Percentiles rank a stretch among this genome's conserved stretches.
Evolutionary conservation across 345 rosid species (phyloP).

Genomic region (Punica granatum): DNA sequence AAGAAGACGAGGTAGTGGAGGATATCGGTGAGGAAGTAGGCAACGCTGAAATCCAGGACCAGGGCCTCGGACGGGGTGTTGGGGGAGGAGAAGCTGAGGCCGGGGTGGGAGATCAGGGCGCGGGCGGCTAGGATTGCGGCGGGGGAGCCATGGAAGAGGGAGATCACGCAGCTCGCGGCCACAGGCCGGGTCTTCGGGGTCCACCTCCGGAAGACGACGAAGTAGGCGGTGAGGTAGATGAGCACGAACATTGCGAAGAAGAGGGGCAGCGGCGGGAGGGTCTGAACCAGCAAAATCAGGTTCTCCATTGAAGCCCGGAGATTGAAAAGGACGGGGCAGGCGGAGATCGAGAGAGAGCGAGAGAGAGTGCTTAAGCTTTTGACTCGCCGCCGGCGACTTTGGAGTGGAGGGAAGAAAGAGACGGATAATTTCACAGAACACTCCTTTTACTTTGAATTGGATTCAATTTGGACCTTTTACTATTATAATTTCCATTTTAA

Average conservation of each 20-base stretch:
- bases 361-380: no score
- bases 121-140: slow-evolving; percentile 42
- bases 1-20: slow-evolving; percentile 59
- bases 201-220: slow-evolving; percentile 58
- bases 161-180: slow-evolving; percentile 75
- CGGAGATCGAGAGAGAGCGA: neutral
- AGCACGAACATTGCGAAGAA: slow-evolving; percentile 40
- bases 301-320: neutral
- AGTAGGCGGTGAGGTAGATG: slow-evolving; percentile 40
- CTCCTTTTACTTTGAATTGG: neutral
- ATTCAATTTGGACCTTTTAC: neutral
- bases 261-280: slow-evolving; percentile 9
- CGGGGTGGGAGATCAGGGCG: slow-evolving; percentile 25
- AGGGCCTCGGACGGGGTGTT: slow-evolving; percentile 40
- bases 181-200: slow-evolving; percentile 34
- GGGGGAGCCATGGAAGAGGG: slow-evolving; percentile 71
- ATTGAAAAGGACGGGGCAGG: neutral
- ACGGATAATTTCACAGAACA: neutral
- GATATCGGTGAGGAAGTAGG: slow-evolving; percentile 67
- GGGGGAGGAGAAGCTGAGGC: slow-evolving; percentile 34
- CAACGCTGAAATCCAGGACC: slow-evolving; percentile 69
- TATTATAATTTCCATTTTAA: neutral
- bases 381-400: neutral
- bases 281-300: neutral
- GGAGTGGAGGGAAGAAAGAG: neutral